Base-by-base conservation (phyloP, 306 rosid genomes). In the Purshia tridentata region DNA sequence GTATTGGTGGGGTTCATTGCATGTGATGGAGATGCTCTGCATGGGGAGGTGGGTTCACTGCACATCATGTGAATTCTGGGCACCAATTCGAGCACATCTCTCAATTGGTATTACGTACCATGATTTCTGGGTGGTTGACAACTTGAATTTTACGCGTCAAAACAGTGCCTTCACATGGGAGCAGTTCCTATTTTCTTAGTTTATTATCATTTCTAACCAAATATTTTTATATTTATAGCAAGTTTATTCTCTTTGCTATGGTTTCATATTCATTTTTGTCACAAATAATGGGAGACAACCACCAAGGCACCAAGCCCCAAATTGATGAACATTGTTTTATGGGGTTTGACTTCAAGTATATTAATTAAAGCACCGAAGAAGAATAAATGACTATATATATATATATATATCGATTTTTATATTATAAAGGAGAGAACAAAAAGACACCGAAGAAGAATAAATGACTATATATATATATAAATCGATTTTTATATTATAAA, bases 91-190 rank as follows among this genome's bases (percentile, higher is more conserved):
- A 59, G 7, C 7, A 8, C 19, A 1, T 22, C 20, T 23, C 52
- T 14, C 46, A 23, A 41, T 56, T 50, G 15, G 15, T 16, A 9
- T 14, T 62, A 11, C 9, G 65, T 56, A 6, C 51, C 76, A 65
- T 51, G 67, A 48, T 48, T 62, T 63, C 39, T 6, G 83, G 76
- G 68, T 44, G 1, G 76, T 75, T 64, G 65, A 75, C 63, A 22
- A 19, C 18, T 13, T 41, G 4, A 9, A 69, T 22, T 29, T 29
- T 44, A 69, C 79, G 63, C 72, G 76, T 74, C 54, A 23, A 8
- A 61, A 65, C 61, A 48, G 62, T 4, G 55, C 63, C 37, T 65
- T 0, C 15, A 23, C 85, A 72, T 81, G 73, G 84, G 63, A 13
- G 72, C 29, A 3, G 62, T 39, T 52, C 40, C 1, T 12, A 0